Evolutionary conservation across 176 grass and related monocot genomes (phyloP).

Genomic region (Triticum urartu): DNA sequence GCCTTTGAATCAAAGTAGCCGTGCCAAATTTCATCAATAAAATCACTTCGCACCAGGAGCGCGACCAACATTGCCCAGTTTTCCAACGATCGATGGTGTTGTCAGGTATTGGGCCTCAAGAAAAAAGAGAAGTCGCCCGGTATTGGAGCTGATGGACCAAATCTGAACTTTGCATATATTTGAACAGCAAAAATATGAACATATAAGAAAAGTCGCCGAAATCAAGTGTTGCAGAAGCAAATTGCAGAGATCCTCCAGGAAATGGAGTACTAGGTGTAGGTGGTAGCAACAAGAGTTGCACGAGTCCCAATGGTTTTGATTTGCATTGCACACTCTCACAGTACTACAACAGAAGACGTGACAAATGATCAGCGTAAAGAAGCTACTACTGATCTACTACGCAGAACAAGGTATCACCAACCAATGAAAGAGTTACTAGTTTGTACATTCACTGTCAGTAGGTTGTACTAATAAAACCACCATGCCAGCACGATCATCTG

Average conservation of each 20-base stretch:
- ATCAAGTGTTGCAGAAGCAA: neutral
- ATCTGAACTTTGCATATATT: neutral
- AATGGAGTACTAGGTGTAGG: neutral
- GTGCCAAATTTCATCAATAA: neutral
- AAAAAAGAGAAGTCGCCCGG: neutral
- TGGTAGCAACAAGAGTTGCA: neutral
- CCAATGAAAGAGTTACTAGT: slow-evolving; percentile 3
- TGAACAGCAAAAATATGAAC: neutral
- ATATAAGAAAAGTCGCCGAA: neutral
- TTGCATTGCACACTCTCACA: neutral
- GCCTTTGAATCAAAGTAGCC: neutral
- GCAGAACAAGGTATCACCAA: slow-evolving; percentile 19
- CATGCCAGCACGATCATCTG: slow-evolving; percentile 5
- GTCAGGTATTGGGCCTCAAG: no score
- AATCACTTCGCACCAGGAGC: neutral
- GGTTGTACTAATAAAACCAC: slow-evolving; percentile 30
- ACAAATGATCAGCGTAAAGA: slow-evolving; percentile 26
- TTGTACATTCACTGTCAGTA: slow-evolving; percentile 41
- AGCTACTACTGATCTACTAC: slow-evolving; percentile 24
- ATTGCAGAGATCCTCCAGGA: neutral
- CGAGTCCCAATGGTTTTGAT: neutral
- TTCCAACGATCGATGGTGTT: no score
- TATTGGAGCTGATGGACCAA: neutral
- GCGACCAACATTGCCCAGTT: neutral
- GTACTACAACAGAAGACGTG: slow-evolving; percentile 20